These are phyloP conservation scores for Nitzschia inconspicua DNA, from an alignment of 108 stramenopile genomes.

Conservation along the genomic window DNA sequence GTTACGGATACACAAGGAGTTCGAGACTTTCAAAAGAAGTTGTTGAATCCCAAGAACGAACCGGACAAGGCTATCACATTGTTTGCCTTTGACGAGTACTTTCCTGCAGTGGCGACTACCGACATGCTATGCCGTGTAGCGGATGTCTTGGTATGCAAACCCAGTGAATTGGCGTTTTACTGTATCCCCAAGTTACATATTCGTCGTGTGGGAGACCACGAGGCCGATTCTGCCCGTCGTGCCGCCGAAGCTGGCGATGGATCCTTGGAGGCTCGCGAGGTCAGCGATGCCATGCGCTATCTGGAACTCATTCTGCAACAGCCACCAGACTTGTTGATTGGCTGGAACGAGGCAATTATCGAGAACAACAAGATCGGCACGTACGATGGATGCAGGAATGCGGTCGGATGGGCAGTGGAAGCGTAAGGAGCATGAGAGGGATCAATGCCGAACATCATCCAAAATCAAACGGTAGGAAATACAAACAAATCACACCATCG, in stretches of 20 bases:
- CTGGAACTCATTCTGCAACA: conserved; percentile 60
- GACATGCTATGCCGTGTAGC: conserved; percentile 84
- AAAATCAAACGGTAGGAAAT: too few relatives aligned
- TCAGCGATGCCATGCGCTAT: conserved; percentile 62
- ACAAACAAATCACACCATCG: too few relatives aligned
- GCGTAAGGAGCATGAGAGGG: not conserved
- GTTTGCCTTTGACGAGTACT: conserved; percentile 88
- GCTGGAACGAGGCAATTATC: conserved; percentile 76
- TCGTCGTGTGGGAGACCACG: conserved; percentile 92
- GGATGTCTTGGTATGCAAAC: conserved; percentile 89
- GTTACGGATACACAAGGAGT: conserved; percentile 63
- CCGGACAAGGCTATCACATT: conserved; percentile 62
- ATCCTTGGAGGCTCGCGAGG: conserved; percentile 78
- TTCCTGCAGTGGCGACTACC: conserved; percentile 90
- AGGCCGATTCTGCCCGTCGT: conserved; percentile 84
- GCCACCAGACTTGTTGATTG: conserved; percentile 50
- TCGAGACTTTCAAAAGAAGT: conserved; percentile 48
- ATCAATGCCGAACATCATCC: too few relatives aligned
- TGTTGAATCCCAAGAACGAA: conserved; percentile 45
- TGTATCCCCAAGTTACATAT: conserved; percentile 89
- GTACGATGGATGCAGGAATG: conserved; percentile 86
- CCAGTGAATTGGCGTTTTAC: conserved; percentile 89
- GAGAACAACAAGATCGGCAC: conserved; percentile 70
- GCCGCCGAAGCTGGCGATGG: conserved; percentile 88
- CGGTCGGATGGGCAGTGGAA: conserved; percentile 50